A percentile compares a stretch with the other conserved stretches of the same genome.
Evolutionary conservation across 2,329 filamentous ascomycete species (phyloP).

Genomic region (Fusarium nygamai): DNA sequence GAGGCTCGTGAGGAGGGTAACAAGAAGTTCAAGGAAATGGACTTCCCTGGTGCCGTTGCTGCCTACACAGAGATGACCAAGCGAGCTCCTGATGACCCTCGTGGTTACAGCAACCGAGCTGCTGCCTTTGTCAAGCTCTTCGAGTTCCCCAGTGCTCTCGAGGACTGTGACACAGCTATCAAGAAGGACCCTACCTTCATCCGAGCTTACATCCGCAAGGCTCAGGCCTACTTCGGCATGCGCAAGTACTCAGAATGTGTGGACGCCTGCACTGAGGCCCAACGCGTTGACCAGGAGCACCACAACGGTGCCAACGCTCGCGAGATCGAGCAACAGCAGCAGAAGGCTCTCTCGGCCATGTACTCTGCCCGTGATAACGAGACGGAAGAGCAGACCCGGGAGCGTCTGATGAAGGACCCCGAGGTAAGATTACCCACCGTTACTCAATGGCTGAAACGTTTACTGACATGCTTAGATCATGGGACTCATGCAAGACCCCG

Average conservation of each 20-base stretch:
- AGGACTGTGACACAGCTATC: slow-evolving; percentile 92
- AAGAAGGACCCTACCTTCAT: slow-evolving; percentile 93
- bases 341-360: slow-evolving; percentile 91
- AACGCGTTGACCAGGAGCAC: slow-evolving; percentile 75
- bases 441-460: not conserved
- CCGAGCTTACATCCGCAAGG: slow-evolving; percentile 95
- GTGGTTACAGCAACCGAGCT: slow-evolving; percentile 96
- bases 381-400: slow-evolving; percentile 94
- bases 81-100: slow-evolving; percentile 89
- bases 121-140: slow-evolving; percentile 97
- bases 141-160: slow-evolving; percentile 90
- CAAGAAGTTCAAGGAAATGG: slow-evolving; percentile 94
- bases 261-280: slow-evolving; percentile 86
- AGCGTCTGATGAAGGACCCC: slow-evolving; percentile 88
- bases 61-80: slow-evolving; percentile 98
- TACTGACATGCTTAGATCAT: slow-evolving; percentile 71
- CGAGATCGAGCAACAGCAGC: slow-evolving; percentile 93
- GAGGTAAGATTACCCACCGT: slow-evolving; percentile 70
- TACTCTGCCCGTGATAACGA: slow-evolving; percentile 92
- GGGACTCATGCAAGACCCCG: slow-evolving; percentile 89
- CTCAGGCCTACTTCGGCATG: slow-evolving; percentile 96
- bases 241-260: slow-evolving; percentile 96
- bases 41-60: slow-evolving; percentile 94
- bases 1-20: slow-evolving; percentile 95
- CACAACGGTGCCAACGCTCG: slow-evolving; percentile 80